Evolutionary conservation across 2,329 filamentous ascomycete genomes (phyloP), one percentile per base, ranked within the genome.

Genomic region (Cladosporium sp.): DNA sequence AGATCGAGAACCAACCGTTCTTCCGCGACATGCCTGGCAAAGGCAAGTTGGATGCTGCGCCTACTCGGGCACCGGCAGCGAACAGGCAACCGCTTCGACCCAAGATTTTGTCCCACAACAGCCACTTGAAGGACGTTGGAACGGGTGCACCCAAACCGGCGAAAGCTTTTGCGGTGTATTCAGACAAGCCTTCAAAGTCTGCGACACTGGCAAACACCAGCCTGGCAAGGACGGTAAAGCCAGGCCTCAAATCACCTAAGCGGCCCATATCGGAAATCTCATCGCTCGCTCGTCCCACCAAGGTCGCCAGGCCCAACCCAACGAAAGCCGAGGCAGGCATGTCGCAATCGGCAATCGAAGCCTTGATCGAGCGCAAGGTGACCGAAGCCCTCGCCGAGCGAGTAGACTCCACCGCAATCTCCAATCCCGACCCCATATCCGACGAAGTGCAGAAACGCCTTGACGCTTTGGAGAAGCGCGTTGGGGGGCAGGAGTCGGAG

Each of bases 1-100:
- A 97, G 69, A 88, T 95, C 54, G 92, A 97, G 70, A 97, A 97
- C 65, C 90, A 96, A 65, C 86, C 95, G 3, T 85, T 95, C 38
- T 95, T 89, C 74, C 64, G 70, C 32, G 62, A 65, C 10, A 43
- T 22, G 46, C 49, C 56, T 3, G 58, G 57, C 16, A 68, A 67
- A 14, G 65, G 66, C 46, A 66, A 68, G 43, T 66, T 69, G 9
- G 70, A 71, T n/a, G 67, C 66, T 11, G 64, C 42, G 5, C 64
- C 50, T 65, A 61, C 57, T 57, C 69, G 42, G 53, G 70, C 69
- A 34, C 22, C 49, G 19, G 42, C 49, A 28, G 70, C 75, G 50
- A 64, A 69, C 46, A 80, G 92, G 13, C 90, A 95, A 66, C 89
- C 92, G 9, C 72, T 96, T 19, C 82, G 88, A 13, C 85, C 89